phyloP scores from a whole-genome alignment of 345 rosid species.

The Eutrema yunnanense region DNA sequence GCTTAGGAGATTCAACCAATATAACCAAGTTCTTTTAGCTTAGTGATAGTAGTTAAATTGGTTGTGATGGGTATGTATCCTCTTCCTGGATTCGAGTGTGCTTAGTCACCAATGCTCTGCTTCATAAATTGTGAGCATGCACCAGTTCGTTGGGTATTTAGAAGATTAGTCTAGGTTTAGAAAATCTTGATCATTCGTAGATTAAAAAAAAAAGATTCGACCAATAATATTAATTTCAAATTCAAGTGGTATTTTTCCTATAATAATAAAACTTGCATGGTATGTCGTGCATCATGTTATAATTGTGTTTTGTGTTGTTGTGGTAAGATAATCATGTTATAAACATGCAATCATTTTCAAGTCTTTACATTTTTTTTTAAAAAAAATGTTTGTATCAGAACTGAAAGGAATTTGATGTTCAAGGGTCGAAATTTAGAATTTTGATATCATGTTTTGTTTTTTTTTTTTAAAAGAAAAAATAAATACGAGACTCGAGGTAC shows the following conservation, averaged over 20 bases:
- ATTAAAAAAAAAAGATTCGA: background rate
- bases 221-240: background rate
- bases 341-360: constrained; percentile 2
- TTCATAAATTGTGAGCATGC: no score
- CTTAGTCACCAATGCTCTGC: no score
- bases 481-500: constrained; percentile 2
- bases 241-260: background rate
- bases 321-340: background rate
- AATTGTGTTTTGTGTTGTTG: background rate
- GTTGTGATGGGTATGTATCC: no score
- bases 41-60: no score
- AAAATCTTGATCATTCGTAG: no score
- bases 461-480: background rate
- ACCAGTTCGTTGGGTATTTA: no score
- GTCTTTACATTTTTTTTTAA: background rate
- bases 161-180: no score
- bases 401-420: background rate
- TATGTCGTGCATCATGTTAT: background rate
- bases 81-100: no score
- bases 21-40: no score
- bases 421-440: background rate
- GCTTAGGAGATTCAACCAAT: background rate
- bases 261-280: background rate
- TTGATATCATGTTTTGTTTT: background rate
- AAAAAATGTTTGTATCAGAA: background rate